Conservation (phyloP, 495 filamentous ascomycete genomes). For the Endocarpon pusillum region DNA sequence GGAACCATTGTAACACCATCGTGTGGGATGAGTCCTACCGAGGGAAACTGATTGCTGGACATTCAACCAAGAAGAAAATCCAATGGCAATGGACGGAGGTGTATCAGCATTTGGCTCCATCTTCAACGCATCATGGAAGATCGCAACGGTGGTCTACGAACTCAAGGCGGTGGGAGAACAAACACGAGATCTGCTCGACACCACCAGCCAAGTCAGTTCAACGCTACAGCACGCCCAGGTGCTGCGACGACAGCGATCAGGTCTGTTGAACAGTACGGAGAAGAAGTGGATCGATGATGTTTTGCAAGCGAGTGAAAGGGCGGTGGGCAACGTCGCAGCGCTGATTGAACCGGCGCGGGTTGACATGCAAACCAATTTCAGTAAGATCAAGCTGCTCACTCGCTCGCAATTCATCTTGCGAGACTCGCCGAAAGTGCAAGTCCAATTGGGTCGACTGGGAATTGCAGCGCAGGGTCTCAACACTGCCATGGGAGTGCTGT, state of each 20-base stretch:
- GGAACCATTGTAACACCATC: too few species aligned
- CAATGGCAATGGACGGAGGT: background rate
- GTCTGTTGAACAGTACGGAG: constrained; percentile 5
- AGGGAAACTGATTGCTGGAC: too few species aligned
- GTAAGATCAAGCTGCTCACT: constrained; percentile 4
- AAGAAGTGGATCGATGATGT: constrained; percentile 9
- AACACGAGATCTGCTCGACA: constrained; percentile 9
- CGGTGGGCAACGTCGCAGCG: constrained; percentile 5
- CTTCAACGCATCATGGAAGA: constrained; percentile 15
- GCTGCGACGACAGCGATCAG: constrained; percentile 7
- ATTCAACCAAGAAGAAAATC: too few species aligned
- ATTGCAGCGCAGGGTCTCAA: constrained; percentile 1
- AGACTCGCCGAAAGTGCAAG: constrained; percentile 9
- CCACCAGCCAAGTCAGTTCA: constrained; percentile 6
- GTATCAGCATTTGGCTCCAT: constrained; percentile 3
- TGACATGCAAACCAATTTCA: constrained; percentile 1
- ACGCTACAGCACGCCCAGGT: constrained; percentile 7
- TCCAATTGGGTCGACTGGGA: constrained; percentile 6
- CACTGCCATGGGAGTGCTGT: background rate
- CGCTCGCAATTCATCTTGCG: constrained; percentile 9
- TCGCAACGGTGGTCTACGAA: constrained; percentile 9
- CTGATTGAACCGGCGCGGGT: constrained; percentile 8
- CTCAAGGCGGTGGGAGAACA: constrained; percentile 12
- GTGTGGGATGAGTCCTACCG: too few species aligned
- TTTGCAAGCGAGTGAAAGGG: constrained; percentile 7